phyloP scores from a whole-genome alignment of 352 stramenopile genomes.

The Globisporangium recalcitrans region DNA sequence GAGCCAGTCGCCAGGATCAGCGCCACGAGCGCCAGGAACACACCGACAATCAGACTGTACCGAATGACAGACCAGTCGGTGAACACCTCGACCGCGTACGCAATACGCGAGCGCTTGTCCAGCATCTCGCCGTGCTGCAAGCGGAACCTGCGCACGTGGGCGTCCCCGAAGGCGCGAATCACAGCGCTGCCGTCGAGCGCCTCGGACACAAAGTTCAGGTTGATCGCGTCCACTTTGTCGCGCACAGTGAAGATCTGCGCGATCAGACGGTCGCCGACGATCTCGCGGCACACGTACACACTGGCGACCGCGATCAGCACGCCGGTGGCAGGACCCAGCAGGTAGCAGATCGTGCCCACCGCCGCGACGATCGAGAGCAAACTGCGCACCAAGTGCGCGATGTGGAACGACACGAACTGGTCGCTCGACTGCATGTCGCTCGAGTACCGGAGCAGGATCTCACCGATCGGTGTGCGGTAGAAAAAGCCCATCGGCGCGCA shows the following conservation, averaged over 20 bases:
- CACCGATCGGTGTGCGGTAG: slow-evolving; percentile 33
- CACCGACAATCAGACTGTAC: slow-evolving; percentile 26
- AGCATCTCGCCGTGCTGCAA: slow-evolving; percentile 28
- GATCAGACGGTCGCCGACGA: slow-evolving; percentile 32
- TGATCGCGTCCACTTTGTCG: slow-evolving; percentile 21
- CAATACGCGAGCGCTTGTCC: slow-evolving; percentile 26
- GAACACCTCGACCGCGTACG: slow-evolving; percentile 27
- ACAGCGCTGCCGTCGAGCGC: slow-evolving; percentile 30
- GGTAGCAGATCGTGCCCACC: slow-evolving; percentile 29
- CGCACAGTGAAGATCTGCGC: slow-evolving; percentile 30
- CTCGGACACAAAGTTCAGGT: slow-evolving; percentile 39
- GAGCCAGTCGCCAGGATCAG: slow-evolving; percentile 25
- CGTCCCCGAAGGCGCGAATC: slow-evolving; percentile 32
- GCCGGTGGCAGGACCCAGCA: slow-evolving; percentile 21
- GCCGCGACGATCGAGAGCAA: slow-evolving; percentile 24
- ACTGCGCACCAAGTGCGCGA: slow-evolving; percentile 28
- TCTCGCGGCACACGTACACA: slow-evolving; percentile 24
- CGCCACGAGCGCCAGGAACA: slow-evolving; percentile 30
- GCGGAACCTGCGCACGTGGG: slow-evolving; percentile 26
- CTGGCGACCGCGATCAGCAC: slow-evolving; percentile 21
- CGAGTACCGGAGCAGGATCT: slow-evolving; percentile 31
- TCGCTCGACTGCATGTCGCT: slow-evolving; percentile 33
- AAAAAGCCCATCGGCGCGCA: slow-evolving; percentile 29
- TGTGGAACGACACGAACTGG: slow-evolving; percentile 24
- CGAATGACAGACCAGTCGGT: slow-evolving; percentile 32